Evolutionary conservation across 495 filamentous ascomycete species (phyloP), one percentile per base, ranked within the genome.

Genomic region (Penicillium macrosclerotiorum): DNA sequence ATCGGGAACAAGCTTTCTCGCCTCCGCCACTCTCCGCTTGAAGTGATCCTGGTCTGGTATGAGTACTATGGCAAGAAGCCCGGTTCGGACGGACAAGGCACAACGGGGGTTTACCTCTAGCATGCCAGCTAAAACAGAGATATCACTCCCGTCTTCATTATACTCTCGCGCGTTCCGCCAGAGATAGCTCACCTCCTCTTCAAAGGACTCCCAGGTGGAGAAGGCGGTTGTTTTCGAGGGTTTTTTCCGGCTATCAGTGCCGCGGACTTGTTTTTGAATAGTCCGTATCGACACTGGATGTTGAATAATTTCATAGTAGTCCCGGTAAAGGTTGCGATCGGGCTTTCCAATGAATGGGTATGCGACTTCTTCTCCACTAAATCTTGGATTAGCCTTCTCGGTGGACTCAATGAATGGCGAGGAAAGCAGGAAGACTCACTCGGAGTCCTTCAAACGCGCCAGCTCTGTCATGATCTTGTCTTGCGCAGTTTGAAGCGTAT

Each of bases 101-200:
- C 16, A 17, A 26, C 16, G 16, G 37, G 18, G 20, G 36, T 76
- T 40, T 71, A 88, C 89, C 77, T 94, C 80, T 9, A 96, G 76
- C 24, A 88, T 76, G 14, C 79, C 79, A 14, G 88, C 88, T 43
- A 90, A 72, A 14, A 74, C 68, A 38, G 76, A 84, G 29, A 95
- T 86, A 12, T 84, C 81, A 54, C 90, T 95, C 3, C 77, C 86
- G 54, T 94, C 90, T 55, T 94, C 90, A 53, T 96, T 96, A 65
- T 90, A 96, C 22, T 82, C 78, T 37, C 83, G 81, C 4, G 90
- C 91, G 67, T 96, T 96, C 27, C 75, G 78, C 87, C 89, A 94
- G 22, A 95, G 84, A 42, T 84, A 78, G 50, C 76, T 82, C 34
- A 88, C 73, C 46, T 85, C 88, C 9, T 86, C 79, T 63, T 90